Evolutionary conservation across 495 filamentous ascomycete species (phyloP), one percentile per base, ranked within the genome.

Genomic region (Lasiosphaeria ovina): DNA sequence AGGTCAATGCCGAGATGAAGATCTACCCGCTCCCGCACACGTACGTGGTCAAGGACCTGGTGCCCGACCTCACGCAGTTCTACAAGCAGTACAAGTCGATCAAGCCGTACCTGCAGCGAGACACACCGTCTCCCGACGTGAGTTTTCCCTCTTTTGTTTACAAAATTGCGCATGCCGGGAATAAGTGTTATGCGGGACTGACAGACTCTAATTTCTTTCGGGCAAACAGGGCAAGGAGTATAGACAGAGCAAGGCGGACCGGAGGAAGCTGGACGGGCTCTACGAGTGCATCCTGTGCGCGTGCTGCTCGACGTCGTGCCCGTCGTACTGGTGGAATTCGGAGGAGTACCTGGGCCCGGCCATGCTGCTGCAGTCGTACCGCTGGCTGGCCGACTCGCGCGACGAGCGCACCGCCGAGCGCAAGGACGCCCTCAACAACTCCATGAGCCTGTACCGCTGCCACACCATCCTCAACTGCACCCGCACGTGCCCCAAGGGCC

Each of bases 71-170:
- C 65, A 98, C 94, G 66, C 89, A 90, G 61, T 97, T 98, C 87
- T 98, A 98, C 89, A 97, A 97, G 83, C 94, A 98, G 84, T 98
- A 98, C 87, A 96, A 96, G 79, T 97, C 93, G 31, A 96, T 98
- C 80, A 96, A 98, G 85, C 94, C 94, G 6, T 98, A 96, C 73
- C 89, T 98, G 38, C 94, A 97, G 78, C 83, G 91, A 63, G 86
- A 91, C 61, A 92, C 88, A 36, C 85, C 87, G 44, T 76, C 89
- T 14, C 82, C 84, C 42, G 88, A 94, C 69, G 91, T 92, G 82
- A 73, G 87, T 67, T 62, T 2, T 24, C 24, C 24, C 24, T 1
- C 24, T 24, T 24, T 24, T 24, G 24, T 24, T 24, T 24, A 1
- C 44, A 16, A 24, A 14, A 8, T 11, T 32, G 45, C 12, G 17